phyloP scores from a whole-genome alignment of 2,329 filamentous ascomycete species.

The Boeremia exigua region DNA sequence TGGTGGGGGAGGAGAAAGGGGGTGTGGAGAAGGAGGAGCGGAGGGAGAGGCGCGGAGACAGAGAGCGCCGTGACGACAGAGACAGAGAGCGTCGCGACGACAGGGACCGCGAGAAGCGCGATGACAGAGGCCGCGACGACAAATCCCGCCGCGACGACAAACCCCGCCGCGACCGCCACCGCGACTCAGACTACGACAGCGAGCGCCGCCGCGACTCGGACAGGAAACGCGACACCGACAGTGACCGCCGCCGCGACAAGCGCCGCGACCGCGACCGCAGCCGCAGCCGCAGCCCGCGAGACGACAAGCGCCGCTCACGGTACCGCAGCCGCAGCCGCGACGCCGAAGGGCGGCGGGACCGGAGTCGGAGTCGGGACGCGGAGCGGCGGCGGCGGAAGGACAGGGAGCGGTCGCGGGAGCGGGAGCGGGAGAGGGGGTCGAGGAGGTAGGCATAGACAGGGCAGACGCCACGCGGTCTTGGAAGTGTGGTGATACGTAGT shows the following conservation, averaged over 20 bases:
- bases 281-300: conserved; percentile 34
- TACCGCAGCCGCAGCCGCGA: conserved; percentile 37
- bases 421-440: not conserved
- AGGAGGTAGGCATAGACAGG: not conserved
- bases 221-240: conserved; percentile 22
- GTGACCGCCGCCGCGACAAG: conserved; percentile 30
- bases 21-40: conserved; percentile 33
- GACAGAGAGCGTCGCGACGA: conserved; percentile 22
- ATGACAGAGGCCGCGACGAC: conserved; percentile 23
- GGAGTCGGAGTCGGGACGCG: conserved; percentile 22
- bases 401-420: not conserved
- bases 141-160: conserved; percentile 22
- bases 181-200: conserved; percentile 23
- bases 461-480: not conserved
- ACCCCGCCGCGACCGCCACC: conserved; percentile 15
- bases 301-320: conserved; percentile 32
- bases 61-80: conserved; percentile 27
- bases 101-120: conserved; percentile 25
- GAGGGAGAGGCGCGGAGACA: conserved; percentile 17
- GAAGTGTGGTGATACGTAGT: not conserved
- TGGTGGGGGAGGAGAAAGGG: conserved; percentile 47
- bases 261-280: conserved; percentile 21
- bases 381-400: not conserved
- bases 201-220: conserved; percentile 25
- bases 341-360: conserved; percentile 26